These are phyloP conservation scores for Colletotrichum melonis DNA, from an alignment of 2,329 filamentous ascomycete species.

Conservation along the genomic window DNA sequence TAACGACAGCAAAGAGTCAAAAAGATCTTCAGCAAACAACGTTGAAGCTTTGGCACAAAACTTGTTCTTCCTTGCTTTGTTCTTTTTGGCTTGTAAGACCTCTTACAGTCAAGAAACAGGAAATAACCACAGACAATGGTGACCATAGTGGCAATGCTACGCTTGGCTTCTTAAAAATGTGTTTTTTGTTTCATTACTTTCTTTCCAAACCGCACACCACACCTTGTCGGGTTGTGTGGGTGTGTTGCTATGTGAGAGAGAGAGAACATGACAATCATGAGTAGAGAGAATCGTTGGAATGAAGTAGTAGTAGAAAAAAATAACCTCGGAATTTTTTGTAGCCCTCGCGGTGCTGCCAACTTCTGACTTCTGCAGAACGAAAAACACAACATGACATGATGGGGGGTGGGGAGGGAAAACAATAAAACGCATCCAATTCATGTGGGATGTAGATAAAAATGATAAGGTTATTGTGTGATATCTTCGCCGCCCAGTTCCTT, in stretches of 20 bases:
- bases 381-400: neutral
- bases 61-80: neutral
- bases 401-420: neutral
- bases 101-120: too few species aligned
- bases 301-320: neutral
- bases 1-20: neutral
- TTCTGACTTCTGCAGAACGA: neutral
- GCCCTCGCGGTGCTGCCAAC: constrained; percentile 18
- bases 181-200: neutral
- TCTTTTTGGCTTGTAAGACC: too few species aligned
- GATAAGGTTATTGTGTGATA: constrained; percentile 15
- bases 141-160: neutral
- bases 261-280: neutral
- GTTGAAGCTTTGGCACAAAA: neutral
- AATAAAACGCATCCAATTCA: neutral
- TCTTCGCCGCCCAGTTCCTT: constrained; percentile 24
- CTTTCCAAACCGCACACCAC: neutral
- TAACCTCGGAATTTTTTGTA: neutral
- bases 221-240: neutral
- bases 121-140: neutral
- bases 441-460: neutral
- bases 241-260: neutral
- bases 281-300: neutral
- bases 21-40: neutral
- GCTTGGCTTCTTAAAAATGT: neutral